Percentiles rank a stretch among this genome's conserved stretches.
These are phyloP conservation scores for Colletotrichum simmondsii DNA, from an alignment of 2,329 filamentous ascomycete genomes.

Conservation along the genomic window DNA sequence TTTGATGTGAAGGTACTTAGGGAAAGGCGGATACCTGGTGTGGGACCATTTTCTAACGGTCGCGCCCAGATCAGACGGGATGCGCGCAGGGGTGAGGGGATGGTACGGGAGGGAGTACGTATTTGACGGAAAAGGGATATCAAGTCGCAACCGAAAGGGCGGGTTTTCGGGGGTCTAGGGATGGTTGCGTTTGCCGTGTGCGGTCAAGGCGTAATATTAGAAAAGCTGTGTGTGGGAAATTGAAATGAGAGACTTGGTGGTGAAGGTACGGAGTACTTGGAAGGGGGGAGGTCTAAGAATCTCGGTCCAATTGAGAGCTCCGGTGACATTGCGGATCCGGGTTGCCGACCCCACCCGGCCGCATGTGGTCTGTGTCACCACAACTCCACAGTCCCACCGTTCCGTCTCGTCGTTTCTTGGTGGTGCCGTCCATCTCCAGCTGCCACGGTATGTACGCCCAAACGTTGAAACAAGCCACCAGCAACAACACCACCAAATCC, in stretches of 20 bases:
- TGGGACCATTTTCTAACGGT: not conserved
- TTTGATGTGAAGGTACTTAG: not conserved
- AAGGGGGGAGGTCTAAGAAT: not conserved
- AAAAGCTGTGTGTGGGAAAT: not conserved
- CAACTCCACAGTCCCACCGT: not conserved
- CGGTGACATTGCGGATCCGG: conserved; percentile 2
- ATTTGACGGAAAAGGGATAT: not conserved
- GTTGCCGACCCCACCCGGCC: not conserved
- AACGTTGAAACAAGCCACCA: not conserved
- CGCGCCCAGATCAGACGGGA: not conserved
- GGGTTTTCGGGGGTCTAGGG: not conserved
- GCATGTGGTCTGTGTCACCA: conserved; percentile 11
- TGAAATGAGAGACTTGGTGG: not conserved
- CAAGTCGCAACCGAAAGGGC: not conserved
- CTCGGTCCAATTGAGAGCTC: not conserved
- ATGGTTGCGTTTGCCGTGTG: not conserved
- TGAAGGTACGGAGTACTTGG: not conserved
- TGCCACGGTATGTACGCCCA: too few species aligned
- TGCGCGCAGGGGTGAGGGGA: not conserved
- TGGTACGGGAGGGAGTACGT: too few species aligned
- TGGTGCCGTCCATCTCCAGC: too few species aligned
- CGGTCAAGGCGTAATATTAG: too few species aligned
- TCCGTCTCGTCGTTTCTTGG: not conserved
- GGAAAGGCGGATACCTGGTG: not conserved
- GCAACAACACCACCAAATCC: not conserved